Conservation (phyloP, 2,329 filamentous ascomycete species). For the Fusarium tuaranense region DNA sequence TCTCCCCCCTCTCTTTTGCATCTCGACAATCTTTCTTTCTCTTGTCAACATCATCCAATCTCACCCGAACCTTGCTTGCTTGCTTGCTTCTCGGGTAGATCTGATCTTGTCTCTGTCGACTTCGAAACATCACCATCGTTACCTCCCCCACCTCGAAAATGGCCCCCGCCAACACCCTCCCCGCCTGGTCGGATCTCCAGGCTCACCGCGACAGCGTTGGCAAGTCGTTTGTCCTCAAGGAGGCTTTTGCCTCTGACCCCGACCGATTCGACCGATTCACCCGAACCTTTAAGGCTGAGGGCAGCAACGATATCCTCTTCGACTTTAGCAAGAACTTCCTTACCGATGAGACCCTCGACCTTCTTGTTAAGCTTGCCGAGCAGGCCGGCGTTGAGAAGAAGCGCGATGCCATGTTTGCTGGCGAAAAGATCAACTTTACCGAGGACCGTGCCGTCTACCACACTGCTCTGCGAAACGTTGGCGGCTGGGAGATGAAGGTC, state of each 20-base stretch:
- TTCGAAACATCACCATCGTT: background rate
- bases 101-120: constrained; percentile 17
- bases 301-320: constrained; percentile 91
- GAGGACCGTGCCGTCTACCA: constrained; percentile 97
- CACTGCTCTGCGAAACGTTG: constrained; percentile 90
- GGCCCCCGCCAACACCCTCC: constrained; percentile 86
- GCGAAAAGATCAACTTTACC: constrained; percentile 99
- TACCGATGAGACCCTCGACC: constrained; percentile 88
- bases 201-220: constrained; percentile 88
- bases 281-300: constrained; percentile 84
- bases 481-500: constrained; percentile 84
- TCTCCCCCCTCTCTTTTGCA: constrained; percentile 26
- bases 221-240: constrained; percentile 91
- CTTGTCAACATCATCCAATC: background rate
- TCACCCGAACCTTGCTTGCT: background rate
- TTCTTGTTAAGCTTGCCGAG: constrained; percentile 90
- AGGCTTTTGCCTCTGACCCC: constrained; percentile 90
- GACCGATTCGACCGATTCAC: constrained; percentile 91
- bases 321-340: constrained; percentile 99
- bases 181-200: constrained; percentile 91
- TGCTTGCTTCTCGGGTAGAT: background rate
- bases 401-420: constrained; percentile 96
- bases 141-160: constrained; percentile 55
- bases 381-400: constrained; percentile 93
- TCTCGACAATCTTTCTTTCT: background rate